phyloP scores from a whole-genome alignment of 495 filamentous ascomycete species.

The Talaromyces borbonicus region DNA sequence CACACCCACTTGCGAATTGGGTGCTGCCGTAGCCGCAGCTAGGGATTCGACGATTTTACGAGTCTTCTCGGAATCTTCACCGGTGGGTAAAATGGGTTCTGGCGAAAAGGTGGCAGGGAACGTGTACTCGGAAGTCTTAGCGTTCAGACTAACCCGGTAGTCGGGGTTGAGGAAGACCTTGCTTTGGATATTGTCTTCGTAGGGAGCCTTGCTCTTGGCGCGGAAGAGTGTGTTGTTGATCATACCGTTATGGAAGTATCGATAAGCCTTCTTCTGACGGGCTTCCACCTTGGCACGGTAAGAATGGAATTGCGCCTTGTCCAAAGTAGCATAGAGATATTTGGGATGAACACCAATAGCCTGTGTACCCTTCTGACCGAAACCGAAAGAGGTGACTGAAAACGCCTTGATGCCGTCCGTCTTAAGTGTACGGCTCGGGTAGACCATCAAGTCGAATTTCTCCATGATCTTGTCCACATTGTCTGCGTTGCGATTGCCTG shows the following conservation, averaged over 20 bases:
- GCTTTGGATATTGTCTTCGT: conserved; percentile 75
- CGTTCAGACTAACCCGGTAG: conserved; percentile 73
- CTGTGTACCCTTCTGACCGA: conserved; percentile 98
- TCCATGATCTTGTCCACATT: conserved; percentile 95
- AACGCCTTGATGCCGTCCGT: conserved; percentile 98
- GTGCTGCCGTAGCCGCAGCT: conserved; percentile 57
- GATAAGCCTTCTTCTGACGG: conserved; percentile 95
- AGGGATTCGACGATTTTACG: conserved; percentile 69
- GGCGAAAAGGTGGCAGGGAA: conserved; percentile 53
- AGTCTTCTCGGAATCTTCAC: conserved; percentile 44
- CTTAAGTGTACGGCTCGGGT: conserved; percentile 89
- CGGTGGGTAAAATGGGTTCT: conserved; percentile 37
- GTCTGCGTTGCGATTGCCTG: conserved; percentile 96
- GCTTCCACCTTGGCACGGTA: conserved; percentile 85
- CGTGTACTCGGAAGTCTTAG: conserved; percentile 66
- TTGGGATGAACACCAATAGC: conserved; percentile 93
- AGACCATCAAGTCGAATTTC: conserved; percentile 95
- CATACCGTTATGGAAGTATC: conserved; percentile 93
- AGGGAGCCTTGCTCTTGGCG: conserved; percentile 84
- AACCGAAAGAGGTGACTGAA: conserved; percentile 97
- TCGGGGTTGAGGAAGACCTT: conserved; percentile 92
- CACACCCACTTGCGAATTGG: conserved; percentile 79
- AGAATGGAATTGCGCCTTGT: conserved; percentile 66
- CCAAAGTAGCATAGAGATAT: conserved; percentile 92
- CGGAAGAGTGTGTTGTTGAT: conserved; percentile 97